phyloP scores from a whole-genome alignment of 2,329 filamentous ascomycete genomes.

The Botryosphaeria dothidea region DNA sequence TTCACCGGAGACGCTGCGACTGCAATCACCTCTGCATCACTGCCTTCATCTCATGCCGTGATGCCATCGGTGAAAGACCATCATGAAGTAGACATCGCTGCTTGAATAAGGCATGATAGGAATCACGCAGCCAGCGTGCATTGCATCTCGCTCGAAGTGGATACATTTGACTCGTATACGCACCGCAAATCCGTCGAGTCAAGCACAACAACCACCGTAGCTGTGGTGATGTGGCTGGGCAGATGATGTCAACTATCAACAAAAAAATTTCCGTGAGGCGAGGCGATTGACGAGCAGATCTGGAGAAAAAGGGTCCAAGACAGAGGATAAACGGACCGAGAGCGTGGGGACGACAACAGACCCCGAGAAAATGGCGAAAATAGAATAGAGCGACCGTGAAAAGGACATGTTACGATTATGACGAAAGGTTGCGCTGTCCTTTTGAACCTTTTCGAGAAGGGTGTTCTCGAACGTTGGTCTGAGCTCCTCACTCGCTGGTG shows the following conservation, averaged over 20 bases:
- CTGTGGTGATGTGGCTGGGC: background rate
- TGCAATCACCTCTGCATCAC: no score
- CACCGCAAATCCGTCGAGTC: background rate
- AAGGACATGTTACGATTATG: background rate
- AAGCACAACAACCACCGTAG: background rate
- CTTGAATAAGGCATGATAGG: background rate
- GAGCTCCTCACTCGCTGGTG: background rate
- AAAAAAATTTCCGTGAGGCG: background rate
- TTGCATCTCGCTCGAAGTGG: background rate
- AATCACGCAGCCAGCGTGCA: background rate
- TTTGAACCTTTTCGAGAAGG: background rate
- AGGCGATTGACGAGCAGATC: background rate
- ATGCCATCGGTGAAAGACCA: no score
- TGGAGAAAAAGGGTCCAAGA: background rate
- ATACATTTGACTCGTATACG: slow-evolving; percentile 1
- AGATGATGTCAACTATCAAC: background rate
- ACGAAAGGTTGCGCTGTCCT: slow-evolving; percentile 8
- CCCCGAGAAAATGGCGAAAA: background rate
- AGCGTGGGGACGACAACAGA: background rate
- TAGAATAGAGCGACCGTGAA: background rate
- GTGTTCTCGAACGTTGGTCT: slow-evolving; percentile 4
- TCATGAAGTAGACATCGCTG: no score
- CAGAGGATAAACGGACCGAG: background rate
- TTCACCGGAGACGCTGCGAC: no score
- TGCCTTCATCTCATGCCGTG: no score